These are phyloP conservation scores for Pontederia paniculata DNA, from an alignment of 176 grass and related monocot genomes.

Conservation along the genomic window DNA sequence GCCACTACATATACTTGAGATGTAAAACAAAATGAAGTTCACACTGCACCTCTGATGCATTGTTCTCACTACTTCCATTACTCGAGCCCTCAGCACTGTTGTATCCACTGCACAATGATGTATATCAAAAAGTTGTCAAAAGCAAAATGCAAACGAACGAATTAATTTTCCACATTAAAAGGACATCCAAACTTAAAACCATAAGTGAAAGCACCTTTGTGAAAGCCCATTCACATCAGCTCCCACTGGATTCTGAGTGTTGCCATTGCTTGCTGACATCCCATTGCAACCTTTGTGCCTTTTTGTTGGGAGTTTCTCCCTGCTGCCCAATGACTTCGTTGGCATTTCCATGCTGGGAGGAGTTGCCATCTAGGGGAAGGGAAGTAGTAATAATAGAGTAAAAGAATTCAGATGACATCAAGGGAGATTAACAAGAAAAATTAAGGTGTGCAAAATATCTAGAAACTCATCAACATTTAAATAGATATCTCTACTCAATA, in stretches of 20 bases:
- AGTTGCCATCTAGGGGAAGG: constrained; percentile 40
- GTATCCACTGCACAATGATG: constrained; percentile 25
- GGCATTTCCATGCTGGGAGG: constrained; percentile 45
- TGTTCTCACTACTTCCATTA: constrained; percentile 30
- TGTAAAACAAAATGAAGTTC: constrained; percentile 16
- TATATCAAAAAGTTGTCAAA: constrained; percentile 3
- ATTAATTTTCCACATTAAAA: background rate
- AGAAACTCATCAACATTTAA: background rate
- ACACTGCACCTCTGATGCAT: constrained; percentile 25
- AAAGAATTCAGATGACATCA: background rate
- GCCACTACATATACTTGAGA: background rate
- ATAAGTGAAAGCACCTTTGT: constrained; percentile 22
- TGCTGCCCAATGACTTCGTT: constrained; percentile 39
- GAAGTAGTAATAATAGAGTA: background rate
- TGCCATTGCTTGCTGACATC: constrained; percentile 31
- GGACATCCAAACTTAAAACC: background rate
- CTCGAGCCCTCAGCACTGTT: constrained; percentile 62
- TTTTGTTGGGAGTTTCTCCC: constrained; percentile 34
- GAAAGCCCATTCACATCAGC: constrained; percentile 3
- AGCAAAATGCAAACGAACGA: background rate
- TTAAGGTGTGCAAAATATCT: background rate
- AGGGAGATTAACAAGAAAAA: background rate
- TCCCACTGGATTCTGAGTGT: constrained; percentile 30
- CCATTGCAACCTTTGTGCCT: constrained; percentile 45
- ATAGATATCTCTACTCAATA: background rate